These are phyloP conservation scores for Gaeumannomyces sp. DNA, from an alignment of 2,329 filamentous ascomycete genomes.

Conservation along the genomic window DNA sequence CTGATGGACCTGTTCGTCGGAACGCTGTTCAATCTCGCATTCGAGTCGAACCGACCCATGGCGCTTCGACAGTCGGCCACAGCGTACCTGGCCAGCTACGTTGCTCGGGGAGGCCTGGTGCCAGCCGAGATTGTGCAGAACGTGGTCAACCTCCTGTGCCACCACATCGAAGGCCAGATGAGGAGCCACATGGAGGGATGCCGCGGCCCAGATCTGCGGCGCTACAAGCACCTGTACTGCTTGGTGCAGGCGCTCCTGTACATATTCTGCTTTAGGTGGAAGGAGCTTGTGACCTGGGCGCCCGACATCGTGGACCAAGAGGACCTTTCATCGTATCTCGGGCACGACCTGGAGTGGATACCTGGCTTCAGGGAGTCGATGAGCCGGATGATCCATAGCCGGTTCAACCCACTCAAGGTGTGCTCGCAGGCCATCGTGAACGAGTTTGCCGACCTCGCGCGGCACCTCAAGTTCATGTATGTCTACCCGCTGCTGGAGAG, in stretches of 20 bases:
- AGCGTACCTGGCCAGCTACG: constrained; percentile 90
- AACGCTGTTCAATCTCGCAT: constrained; percentile 65
- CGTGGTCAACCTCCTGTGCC: constrained; percentile 73
- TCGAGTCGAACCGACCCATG: constrained; percentile 63
- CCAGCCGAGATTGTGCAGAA: constrained; percentile 69
- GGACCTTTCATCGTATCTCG: constrained; percentile 52
- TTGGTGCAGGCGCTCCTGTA: constrained; percentile 86
- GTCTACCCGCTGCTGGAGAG: constrained; percentile 81
- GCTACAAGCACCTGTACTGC: constrained; percentile 80
- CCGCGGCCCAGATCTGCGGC: constrained; percentile 76
- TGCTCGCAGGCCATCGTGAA: constrained; percentile 85
- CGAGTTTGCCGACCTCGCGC: constrained; percentile 83
- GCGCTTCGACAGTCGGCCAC: constrained; percentile 78
- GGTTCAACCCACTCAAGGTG: constrained; percentile 91
- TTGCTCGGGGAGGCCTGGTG: constrained; percentile 81
- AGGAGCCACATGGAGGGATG: constrained; percentile 65
- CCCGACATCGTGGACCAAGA: constrained; percentile 56
- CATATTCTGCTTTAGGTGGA: constrained; percentile 97
- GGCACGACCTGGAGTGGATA: constrained; percentile 74
- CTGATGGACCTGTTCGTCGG: constrained; percentile 80
- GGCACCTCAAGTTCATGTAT: constrained; percentile 83
- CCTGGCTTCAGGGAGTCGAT: constrained; percentile 68
- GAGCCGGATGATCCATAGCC: constrained; percentile 72
- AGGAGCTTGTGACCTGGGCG: constrained; percentile 67
- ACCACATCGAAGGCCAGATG: constrained; percentile 72